Conservation (phyloP, 805 yeast genomes). For the Spathaspora passalidarum region DNA sequence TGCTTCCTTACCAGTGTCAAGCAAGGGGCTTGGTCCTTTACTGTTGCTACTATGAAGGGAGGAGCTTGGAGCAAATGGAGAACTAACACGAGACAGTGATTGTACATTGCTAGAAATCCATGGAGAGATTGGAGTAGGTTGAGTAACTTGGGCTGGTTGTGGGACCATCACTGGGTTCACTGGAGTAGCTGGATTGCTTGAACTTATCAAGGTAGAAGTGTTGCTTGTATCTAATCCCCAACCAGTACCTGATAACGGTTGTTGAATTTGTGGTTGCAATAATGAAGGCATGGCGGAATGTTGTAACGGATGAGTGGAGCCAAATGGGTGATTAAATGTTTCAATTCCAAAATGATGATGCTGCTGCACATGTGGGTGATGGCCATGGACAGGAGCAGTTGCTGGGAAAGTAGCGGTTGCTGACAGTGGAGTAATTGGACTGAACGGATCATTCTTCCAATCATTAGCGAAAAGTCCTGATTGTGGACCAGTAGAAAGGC, state of each 20-base stretch:
- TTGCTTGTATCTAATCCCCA: conserved; percentile 35
- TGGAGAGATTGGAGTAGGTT: conserved; percentile 36
- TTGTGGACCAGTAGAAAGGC: conserved; percentile 9
- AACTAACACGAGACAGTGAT: conserved; percentile 33
- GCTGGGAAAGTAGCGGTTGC: conserved; percentile 8
- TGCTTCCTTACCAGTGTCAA: conserved; percentile 3
- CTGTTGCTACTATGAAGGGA: conserved; percentile 7
- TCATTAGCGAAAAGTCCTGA: conserved; percentile 22
- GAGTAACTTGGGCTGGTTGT: conserved; percentile 21
- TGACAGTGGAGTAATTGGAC: conserved; percentile 11
- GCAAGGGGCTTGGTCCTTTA: background rate
- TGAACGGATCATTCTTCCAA: conserved; percentile 19
- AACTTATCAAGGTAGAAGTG: conserved; percentile 4
- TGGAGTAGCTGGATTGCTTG: conserved; percentile 28
- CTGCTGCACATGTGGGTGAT: conserved; percentile 9
- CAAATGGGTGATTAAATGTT: background rate
- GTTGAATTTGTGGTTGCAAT: conserved; percentile 32
- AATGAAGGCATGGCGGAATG: conserved; percentile 29
- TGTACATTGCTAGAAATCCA: conserved; percentile 30
- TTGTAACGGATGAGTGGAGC: conserved; percentile 5
- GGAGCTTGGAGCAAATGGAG: conserved; percentile 35
- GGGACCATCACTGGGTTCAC: conserved; percentile 20
- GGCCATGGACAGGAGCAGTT: conserved; percentile 10
- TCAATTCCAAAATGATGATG: conserved; percentile 9
- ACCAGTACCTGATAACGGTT: conserved; percentile 31